These are phyloP conservation scores for Ramichloridium luteum DNA, from an alignment of 2,329 filamentous ascomycete species.

Conservation along the genomic window DNA sequence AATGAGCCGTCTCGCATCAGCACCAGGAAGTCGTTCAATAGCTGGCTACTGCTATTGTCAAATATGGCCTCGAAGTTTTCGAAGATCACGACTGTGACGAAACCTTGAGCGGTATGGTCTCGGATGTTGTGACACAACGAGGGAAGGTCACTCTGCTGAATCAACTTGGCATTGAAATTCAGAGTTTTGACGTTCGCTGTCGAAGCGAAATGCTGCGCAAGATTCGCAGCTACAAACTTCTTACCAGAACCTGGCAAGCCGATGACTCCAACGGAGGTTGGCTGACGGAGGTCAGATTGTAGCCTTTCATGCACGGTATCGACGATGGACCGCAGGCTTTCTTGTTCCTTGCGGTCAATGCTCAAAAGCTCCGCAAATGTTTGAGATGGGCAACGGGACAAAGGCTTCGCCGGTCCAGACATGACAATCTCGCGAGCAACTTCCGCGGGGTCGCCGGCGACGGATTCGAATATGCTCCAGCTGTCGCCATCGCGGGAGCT, in stretches of 20 bases:
- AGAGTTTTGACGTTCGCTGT: slow-evolving; percentile 16
- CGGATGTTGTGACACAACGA: slow-evolving; percentile 22
- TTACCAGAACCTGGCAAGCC: slow-evolving; percentile 23
- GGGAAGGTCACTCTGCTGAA: slow-evolving; percentile 18
- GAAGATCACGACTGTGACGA: slow-evolving; percentile 20
- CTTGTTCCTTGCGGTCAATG: slow-evolving; percentile 21
- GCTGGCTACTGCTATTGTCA: slow-evolving; percentile 13
- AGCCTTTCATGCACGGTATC: slow-evolving; percentile 21
- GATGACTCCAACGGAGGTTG: slow-evolving; percentile 22
- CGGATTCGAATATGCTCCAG: slow-evolving; percentile 23
- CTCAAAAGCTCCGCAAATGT: slow-evolving; percentile 20
- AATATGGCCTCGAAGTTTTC: slow-evolving; percentile 23
- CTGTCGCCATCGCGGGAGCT: slow-evolving; percentile 20
- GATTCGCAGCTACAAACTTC: slow-evolving; percentile 22
- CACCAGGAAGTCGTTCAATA: slow-evolving; percentile 20
- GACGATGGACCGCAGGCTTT: slow-evolving; percentile 21
- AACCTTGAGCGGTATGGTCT: slow-evolving; percentile 18
- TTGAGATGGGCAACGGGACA: slow-evolving; percentile 20
- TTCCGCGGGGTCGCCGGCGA: slow-evolving; percentile 24
- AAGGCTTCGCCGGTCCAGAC: slow-evolving; percentile 19
- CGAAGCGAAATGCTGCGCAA: slow-evolving; percentile 16
- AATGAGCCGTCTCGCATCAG: slow-evolving; percentile 23
- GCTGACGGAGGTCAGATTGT: slow-evolving; percentile 11
- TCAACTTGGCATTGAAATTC: slow-evolving; percentile 19
- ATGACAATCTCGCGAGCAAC: slow-evolving; percentile 23